These are phyloP conservation scores for Gaultheria prostrata DNA, from an alignment of 148 eudicot genomes.

Conservation along the genomic window DNA sequence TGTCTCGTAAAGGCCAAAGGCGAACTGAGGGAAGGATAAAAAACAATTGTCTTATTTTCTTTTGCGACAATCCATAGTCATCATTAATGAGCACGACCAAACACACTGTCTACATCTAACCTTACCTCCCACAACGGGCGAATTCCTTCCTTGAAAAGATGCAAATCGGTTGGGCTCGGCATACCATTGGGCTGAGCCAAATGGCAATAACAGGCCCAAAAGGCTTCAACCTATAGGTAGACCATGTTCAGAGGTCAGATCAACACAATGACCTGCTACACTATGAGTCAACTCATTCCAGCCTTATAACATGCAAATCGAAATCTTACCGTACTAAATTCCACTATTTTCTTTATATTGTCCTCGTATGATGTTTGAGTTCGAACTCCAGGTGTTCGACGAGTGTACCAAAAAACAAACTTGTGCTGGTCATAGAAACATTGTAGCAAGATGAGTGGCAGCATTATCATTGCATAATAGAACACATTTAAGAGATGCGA, in stretches of 20 bases:
- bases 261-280: not conserved
- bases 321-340: constrained; percentile 71
- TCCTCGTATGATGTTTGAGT: constrained; percentile 87
- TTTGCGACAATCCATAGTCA: not conserved
- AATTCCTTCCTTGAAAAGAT: constrained; percentile 94
- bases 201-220: constrained; percentile 96
- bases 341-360: constrained; percentile 78
- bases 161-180: constrained; percentile 96
- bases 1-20: not conserved
- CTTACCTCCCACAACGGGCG: constrained; percentile 97
- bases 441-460: constrained; percentile 1
- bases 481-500: not conserved
- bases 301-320: not conserved
- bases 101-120: not conserved
- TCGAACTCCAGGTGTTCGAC: constrained; percentile 75
- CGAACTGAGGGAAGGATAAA: constrained; percentile 3
- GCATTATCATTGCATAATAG: not conserved
- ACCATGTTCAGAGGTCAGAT: constrained; percentile 5
- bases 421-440: constrained; percentile 56
- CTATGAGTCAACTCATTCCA: not conserved
- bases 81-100: not conserved
- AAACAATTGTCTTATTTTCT: not conserved
- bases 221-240: constrained; percentile 72
- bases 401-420: constrained; percentile 90
- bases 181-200: constrained; percentile 75